Evolutionary conservation across 2,329 filamentous ascomycete genomes (phyloP).

Genomic region (Clonostachys rhizophaga): DNA sequence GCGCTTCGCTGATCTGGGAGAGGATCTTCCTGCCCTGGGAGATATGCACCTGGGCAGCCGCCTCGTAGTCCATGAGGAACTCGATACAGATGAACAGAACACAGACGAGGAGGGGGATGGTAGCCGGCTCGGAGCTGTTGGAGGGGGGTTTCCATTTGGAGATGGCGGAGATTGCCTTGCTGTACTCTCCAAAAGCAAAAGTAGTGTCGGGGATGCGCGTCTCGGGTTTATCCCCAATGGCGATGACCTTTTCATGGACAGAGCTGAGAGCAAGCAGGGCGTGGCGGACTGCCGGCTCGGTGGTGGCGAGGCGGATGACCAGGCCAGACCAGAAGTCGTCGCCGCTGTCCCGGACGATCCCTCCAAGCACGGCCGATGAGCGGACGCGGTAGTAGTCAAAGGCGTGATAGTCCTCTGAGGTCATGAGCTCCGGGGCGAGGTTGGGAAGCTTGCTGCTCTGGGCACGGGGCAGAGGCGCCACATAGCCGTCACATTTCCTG

Average conservation of each 20-base stretch:
- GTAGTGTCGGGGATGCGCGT: constrained; percentile 7
- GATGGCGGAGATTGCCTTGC: constrained; percentile 38
- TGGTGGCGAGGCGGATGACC: constrained; percentile 37
- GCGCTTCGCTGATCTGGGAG: constrained; percentile 14
- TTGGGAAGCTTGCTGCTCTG: constrained; percentile 3
- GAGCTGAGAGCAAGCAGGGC: constrained; percentile 43
- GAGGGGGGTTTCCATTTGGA: constrained; percentile 26
- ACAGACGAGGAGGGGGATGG: constrained; percentile 35
- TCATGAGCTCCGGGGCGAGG: constrained; percentile 8
- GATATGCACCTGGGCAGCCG: constrained; percentile 37
- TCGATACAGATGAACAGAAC: constrained; percentile 49
- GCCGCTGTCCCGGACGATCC: constrained; percentile 13
- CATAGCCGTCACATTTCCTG: constrained; percentile 52
- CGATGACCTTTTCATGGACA: constrained; percentile 31
- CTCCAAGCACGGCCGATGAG: constrained; percentile 32
- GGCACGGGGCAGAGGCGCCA: not conserved
- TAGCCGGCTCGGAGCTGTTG: constrained; percentile 12
- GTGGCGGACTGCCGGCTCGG: constrained; percentile 40
- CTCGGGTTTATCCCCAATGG: constrained; percentile 6
- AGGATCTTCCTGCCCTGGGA: constrained; percentile 36
- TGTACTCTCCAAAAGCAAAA: constrained; percentile 32
- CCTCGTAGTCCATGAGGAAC: constrained; percentile 44
- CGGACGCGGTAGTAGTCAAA: constrained; percentile 26
- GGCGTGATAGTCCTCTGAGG: constrained; percentile 13
- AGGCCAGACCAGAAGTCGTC: constrained; percentile 36